Conservation (phyloP, 139 green algal genomes). For the Volvox reticuliferus region DNA sequence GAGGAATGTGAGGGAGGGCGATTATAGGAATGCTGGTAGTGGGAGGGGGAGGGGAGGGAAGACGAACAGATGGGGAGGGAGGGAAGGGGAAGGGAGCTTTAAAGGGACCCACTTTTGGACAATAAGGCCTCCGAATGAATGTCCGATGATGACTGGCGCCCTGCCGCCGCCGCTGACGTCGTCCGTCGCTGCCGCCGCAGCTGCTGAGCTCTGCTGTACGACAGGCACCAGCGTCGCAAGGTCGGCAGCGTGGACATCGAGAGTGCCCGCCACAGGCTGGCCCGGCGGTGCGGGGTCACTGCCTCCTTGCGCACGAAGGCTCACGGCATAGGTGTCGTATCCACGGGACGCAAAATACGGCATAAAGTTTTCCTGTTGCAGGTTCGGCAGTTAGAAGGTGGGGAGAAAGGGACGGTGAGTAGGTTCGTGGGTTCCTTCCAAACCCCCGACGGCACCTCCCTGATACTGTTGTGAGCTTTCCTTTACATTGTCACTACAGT, state of each 20-base stretch:
- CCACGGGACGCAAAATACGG: slow-evolving; percentile 81
- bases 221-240: slow-evolving; percentile 65
- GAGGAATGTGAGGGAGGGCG: too few species aligned
- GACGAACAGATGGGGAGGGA: background rate
- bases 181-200: too few species aligned
- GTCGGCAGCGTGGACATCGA: slow-evolving; percentile 75
- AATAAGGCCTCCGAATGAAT: slow-evolving; percentile 89
- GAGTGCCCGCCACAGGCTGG: slow-evolving; percentile 56
- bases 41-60: too few species aligned
- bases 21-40: too few species aligned
- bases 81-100: background rate
- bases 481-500: too few species aligned
- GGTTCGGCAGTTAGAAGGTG: too few species aligned
- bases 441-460: too few species aligned
- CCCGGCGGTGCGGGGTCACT: slow-evolving; percentile 46
- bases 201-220: slow-evolving; percentile 26
- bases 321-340: slow-evolving; percentile 81
- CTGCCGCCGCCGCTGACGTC: background rate
- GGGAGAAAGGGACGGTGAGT: too few species aligned
- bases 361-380: slow-evolving; percentile 81
- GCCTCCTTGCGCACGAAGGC: slow-evolving; percentile 78
- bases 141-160: slow-evolving; percentile 82
- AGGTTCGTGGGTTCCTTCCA: too few species aligned
- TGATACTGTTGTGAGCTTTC: too few species aligned
- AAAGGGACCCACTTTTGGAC: slow-evolving; percentile 74